These are phyloP conservation scores for Suhomyces taliae DNA, from an alignment of 1,139 yeast species.

Conservation along the genomic window DNA sequence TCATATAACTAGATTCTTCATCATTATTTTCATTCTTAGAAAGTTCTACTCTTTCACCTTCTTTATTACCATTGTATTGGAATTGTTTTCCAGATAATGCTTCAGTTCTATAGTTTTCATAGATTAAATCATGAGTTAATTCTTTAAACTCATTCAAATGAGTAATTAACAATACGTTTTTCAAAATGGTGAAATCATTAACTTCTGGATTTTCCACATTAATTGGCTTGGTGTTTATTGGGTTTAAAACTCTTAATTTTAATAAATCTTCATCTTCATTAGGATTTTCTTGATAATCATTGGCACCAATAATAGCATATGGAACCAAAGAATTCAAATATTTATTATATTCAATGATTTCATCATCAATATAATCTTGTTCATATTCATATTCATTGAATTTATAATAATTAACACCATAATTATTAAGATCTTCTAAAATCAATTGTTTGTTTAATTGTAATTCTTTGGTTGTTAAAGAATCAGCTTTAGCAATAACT, in stretches of 20 bases:
- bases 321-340: conserved; percentile 44
- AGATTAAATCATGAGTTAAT: conserved; percentile 62
- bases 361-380: conserved; percentile 49
- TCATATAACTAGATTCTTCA: conserved; percentile 50
- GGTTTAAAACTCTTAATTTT: conserved; percentile 41
- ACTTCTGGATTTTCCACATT: conserved; percentile 55
- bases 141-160: conserved; percentile 77
- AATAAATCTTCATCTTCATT: conserved; percentile 34
- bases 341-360: conserved; percentile 48
- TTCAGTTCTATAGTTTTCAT: conserved; percentile 73
- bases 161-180: conserved; percentile 70
- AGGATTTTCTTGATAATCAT: conserved; percentile 38
- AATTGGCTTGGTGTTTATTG: conserved; percentile 36
- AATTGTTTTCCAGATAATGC: conserved; percentile 53
- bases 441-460: conserved; percentile 38
- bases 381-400: conserved; percentile 53
- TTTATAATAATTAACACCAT: conserved; percentile 44
- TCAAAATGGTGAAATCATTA: conserved; percentile 65
- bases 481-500: conserved; percentile 44
- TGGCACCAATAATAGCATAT: conserved; percentile 46
- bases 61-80: conserved; percentile 33
- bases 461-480: conserved; percentile 40
- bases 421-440: conserved; percentile 42
- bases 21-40: conserved; percentile 13
- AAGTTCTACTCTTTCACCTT: conserved; percentile 16